Percentiles rank a stretch among this genome's conserved stretches.
Conservation (phyloP, 805 yeast genomes). For the Sungouiozyma ichnusensis region DNA sequence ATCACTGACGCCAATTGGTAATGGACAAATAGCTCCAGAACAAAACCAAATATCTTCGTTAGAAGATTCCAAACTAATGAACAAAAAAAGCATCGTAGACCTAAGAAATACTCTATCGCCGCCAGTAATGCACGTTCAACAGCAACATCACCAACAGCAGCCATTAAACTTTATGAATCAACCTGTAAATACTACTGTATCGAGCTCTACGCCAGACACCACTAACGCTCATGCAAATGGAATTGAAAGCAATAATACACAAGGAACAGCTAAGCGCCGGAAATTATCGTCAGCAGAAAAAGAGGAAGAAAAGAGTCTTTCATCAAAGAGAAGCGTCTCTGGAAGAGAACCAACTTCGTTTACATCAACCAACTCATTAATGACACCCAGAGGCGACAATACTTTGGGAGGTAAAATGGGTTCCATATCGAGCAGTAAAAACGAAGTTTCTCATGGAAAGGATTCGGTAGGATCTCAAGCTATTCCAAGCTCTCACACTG, state of each 20-base stretch:
- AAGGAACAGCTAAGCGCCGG: background rate
- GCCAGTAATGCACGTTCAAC: background rate
- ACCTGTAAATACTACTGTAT: background rate
- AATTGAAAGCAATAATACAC: background rate
- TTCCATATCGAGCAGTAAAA: background rate
- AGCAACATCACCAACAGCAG: background rate
- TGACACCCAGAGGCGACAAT: constrained; percentile 1
- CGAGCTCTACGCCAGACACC: background rate
- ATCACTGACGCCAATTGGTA: background rate
- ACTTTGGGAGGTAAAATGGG: background rate
- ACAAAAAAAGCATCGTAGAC: background rate
- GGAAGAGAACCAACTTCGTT: constrained; percentile 3
- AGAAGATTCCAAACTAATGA: background rate
- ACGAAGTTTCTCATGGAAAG: background rate
- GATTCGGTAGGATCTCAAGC: background rate
- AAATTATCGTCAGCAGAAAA: background rate
- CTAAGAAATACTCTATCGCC: background rate
- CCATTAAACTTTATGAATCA: background rate
- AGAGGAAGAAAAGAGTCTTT: constrained; percentile 1
- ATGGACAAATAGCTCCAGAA: background rate
- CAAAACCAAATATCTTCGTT: background rate
- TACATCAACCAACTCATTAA: constrained; percentile 4
- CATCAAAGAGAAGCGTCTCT: constrained; percentile 2
- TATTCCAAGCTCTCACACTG: background rate
- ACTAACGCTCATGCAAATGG: background rate